A percentile compares a stretch with the other conserved stretches of the same genome.
Evolutionary conservation across 768 basidiomycete species (phyloP).

Genomic region (Termitomyces sp.): DNA sequence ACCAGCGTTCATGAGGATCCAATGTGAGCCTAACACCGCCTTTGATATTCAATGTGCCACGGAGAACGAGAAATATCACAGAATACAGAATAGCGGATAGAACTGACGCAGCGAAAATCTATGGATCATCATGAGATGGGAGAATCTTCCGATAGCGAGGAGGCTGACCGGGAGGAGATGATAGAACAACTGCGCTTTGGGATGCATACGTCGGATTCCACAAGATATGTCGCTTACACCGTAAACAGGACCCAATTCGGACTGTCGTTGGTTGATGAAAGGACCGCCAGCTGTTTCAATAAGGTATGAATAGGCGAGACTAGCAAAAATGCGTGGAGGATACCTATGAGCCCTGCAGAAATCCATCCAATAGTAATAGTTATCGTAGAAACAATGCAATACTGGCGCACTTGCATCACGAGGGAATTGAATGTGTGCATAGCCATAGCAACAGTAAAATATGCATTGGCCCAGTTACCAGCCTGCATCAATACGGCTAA

Average conservation of each 20-base stretch:
- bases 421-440: constrained; percentile 67
- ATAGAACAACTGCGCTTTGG: constrained; percentile 42
- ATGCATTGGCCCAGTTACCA: constrained; percentile 55
- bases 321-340: constrained; percentile 11
- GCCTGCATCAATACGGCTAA: constrained; percentile 56
- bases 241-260: constrained; percentile 36
- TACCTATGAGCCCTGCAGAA: constrained; percentile 44
- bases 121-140: background rate
- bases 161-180: constrained; percentile 57
- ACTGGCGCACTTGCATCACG: constrained; percentile 50
- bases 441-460: constrained; percentile 61
- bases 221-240: constrained; percentile 50
- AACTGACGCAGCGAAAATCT: constrained; percentile 58
- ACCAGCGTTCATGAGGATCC: constrained; percentile 42
- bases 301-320: background rate
- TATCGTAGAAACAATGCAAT: constrained; percentile 38
- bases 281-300: constrained; percentile 28
- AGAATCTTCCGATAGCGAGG: background rate
- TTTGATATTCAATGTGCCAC: constrained; percentile 48
- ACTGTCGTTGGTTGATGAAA: constrained; percentile 20
- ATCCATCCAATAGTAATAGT: constrained; percentile 52
- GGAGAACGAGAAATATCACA: constrained; percentile 51
- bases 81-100: constrained; percentile 57
- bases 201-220: constrained; percentile 38
- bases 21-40: constrained; percentile 47